Percentiles rank a stretch among this genome's conserved stretches.
Evolutionary conservation across 495 filamentous ascomycete species (phyloP).

Genomic region (Pyronema domesticum): DNA sequence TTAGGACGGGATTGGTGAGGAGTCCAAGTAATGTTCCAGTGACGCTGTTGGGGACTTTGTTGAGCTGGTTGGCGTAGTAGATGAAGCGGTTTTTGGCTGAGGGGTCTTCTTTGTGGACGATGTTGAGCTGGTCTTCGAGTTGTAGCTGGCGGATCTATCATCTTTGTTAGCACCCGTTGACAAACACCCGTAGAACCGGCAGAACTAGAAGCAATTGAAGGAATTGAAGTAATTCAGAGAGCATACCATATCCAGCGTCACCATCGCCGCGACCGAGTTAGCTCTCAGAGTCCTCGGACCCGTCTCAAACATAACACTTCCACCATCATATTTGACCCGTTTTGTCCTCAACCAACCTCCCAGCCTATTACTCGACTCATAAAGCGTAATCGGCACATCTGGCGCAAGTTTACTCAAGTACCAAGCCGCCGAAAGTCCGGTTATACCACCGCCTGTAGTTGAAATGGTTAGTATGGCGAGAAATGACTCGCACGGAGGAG

Average conservation of each 20-base stretch:
- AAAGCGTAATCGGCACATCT: conserved; percentile 47
- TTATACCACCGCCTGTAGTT: conserved; percentile 59
- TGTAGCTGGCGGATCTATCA: conserved; percentile 44
- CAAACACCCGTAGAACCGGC: conserved; percentile 25
- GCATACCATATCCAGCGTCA: conserved; percentile 40
- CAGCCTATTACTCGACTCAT: conserved; percentile 47
- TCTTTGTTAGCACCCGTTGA: background rate
- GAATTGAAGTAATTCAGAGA: background rate
- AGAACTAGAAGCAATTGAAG: background rate
- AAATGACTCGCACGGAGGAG: background rate
- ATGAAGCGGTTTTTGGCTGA: conserved; percentile 54
- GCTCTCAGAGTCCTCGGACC: conserved; percentile 67
- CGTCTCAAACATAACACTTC: conserved; percentile 57
- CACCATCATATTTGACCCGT: conserved; percentile 31
- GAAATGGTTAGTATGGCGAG: background rate
- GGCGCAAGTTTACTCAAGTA: conserved; percentile 45
- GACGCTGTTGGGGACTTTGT: conserved; percentile 41
- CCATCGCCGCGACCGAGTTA: conserved; percentile 29
- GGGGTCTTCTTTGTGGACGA: conserved; percentile 31
- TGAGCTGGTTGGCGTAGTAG: conserved; percentile 82
- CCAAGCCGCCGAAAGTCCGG: conserved; percentile 67
- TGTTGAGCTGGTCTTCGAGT: conserved; percentile 44
- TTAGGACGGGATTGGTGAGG: conserved; percentile 46
- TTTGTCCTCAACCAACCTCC: conserved; percentile 78
- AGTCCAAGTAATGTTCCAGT: conserved; percentile 25